Conservation (phyloP, 169 alveolate species). For the Babesia gibsoni region DNA sequence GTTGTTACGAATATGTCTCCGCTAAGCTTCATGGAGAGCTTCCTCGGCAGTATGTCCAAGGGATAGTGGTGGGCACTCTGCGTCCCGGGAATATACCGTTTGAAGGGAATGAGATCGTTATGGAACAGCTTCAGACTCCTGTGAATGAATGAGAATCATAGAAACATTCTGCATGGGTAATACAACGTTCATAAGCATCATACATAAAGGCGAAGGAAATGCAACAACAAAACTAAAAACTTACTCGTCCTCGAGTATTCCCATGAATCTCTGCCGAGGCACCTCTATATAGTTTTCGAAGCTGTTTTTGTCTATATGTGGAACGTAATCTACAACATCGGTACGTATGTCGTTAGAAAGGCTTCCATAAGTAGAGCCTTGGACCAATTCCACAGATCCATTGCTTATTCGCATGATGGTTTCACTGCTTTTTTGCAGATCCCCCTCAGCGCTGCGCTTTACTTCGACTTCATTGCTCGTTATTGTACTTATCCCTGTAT, state of each 20-base stretch:
- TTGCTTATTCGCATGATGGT: conserved; percentile 6
- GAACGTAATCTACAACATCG: not conserved
- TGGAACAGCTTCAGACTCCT: not conserved
- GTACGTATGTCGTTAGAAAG: not conserved
- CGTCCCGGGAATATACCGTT: conserved; percentile 37
- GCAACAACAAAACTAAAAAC: not conserved
- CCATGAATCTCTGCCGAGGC: conserved; percentile 24
- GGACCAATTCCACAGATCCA: conserved; percentile 1
- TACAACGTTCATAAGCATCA: not conserved
- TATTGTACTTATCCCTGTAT: too few species aligned
- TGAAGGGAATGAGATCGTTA: conserved; percentile 16
- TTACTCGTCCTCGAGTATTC: not conserved
- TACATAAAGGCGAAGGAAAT: not conserved
- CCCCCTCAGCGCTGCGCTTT: too few species aligned
- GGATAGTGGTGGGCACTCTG: conserved; percentile 57
- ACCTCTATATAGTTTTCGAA: conserved; percentile 41
- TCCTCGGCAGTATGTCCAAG: conserved; percentile 22
- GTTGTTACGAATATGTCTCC: conserved; percentile 46
- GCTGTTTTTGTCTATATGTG: conserved; percentile 32
- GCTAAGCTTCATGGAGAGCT: conserved; percentile 28
- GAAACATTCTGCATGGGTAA: not conserved
- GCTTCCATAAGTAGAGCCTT: not conserved
- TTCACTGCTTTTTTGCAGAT: too few species aligned
- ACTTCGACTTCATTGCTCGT: too few species aligned
- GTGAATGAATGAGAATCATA: not conserved